Base-by-base conservation (phyloP, 2,329 filamentous ascomycete species). In the Colletotrichum spinosum region DNA sequence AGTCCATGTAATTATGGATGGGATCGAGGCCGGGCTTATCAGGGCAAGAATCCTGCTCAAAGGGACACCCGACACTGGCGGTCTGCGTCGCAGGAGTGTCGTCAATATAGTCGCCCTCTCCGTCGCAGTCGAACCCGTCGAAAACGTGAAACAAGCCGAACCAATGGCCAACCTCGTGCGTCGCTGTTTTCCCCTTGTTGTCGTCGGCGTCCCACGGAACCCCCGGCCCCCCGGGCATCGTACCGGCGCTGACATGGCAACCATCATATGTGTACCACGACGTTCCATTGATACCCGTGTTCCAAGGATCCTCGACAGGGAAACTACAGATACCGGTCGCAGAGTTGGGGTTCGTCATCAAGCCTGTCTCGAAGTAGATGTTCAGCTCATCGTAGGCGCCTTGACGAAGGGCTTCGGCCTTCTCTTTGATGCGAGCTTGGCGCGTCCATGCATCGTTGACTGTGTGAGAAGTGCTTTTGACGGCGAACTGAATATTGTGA, bases 111-210 rank as follows among this genome's bases (percentile, higher is more conserved):
- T 80, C 77, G 34, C 78, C 78, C 9, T 68, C 45, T 4, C 72
- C 68, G 0, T 57, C 68, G 55, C 74, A 74, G 53, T 76, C 77
- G 46, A 70, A 71, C 38, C 73, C 76, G 39, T 79, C 67, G 69
- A 82, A 82, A 25, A 79, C 79, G 70, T 82, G 80, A 44, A 73
- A 74, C 15, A 82, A 75, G 46, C 79, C 78, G 45, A 82, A 72
- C 79, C 80, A 82, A 70, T 82, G 80, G 6, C 80, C 80, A 33
- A 77, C 73, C 70, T 82, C 80, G 68, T 81, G 79, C 7, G 65
- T 68, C 2, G 68, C 64, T 4, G 69, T 70, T 41, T 69, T 69
- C 8, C 71, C 70, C 37, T 67, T 59, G 69, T 74, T 62, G 67
- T 69, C 67, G 4, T 55, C 68, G 11, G 59, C 49, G 59, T 73